These are phyloP conservation scores for Phialocephala sp. DNA, from an alignment of 2,329 filamentous ascomycete genomes.

Conservation along the genomic window DNA sequence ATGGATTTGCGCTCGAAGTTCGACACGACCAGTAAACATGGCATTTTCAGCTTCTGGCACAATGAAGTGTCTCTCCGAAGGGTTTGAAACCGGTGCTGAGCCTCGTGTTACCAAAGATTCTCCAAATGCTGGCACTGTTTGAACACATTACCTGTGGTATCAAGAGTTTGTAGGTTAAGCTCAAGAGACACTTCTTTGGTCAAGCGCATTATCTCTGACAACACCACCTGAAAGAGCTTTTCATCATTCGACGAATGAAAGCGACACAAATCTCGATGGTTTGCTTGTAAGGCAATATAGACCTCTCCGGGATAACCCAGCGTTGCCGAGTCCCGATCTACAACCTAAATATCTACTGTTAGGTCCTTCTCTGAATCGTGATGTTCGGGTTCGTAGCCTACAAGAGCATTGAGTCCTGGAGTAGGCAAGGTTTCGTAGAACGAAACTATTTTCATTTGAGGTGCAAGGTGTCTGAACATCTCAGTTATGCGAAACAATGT, in stretches of 20 bases:
- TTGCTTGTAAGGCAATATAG: neutral
- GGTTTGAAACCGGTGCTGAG: slow-evolving; percentile 4
- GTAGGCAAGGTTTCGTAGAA: slow-evolving; percentile 10
- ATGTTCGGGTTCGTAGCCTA: neutral
- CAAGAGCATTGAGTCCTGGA: slow-evolving; percentile 11
- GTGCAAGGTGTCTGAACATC: slow-evolving; percentile 9
- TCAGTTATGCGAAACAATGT: slow-evolving; percentile 4
- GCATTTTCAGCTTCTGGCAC: neutral
- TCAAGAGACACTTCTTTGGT: slow-evolving; percentile 12
- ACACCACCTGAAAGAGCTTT: slow-evolving; percentile 9
- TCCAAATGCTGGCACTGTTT: slow-evolving; percentile 10
- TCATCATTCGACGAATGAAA: neutral
- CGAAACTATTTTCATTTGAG: slow-evolving; percentile 8
- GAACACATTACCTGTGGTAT: slow-evolving; percentile 7
- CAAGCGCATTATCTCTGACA: slow-evolving; percentile 12
- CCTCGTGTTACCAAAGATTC: slow-evolving; percentile 6
- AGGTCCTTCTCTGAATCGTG: too few species aligned
- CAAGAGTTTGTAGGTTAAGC: slow-evolving; percentile 5
- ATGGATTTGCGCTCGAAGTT: slow-evolving; percentile 2
- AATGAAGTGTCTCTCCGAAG: slow-evolving; percentile 10
- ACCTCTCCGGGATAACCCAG: slow-evolving; percentile 2
- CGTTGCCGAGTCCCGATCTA: slow-evolving; percentile 2
- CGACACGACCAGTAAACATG: slow-evolving; percentile 8
- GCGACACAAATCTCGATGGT: slow-evolving; percentile 2
- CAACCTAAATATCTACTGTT: slow-evolving; percentile 1